Evolutionary conservation across 2,329 filamentous ascomycete genomes (phyloP).

Genomic region (Chaetoscypha palmicola): DNA sequence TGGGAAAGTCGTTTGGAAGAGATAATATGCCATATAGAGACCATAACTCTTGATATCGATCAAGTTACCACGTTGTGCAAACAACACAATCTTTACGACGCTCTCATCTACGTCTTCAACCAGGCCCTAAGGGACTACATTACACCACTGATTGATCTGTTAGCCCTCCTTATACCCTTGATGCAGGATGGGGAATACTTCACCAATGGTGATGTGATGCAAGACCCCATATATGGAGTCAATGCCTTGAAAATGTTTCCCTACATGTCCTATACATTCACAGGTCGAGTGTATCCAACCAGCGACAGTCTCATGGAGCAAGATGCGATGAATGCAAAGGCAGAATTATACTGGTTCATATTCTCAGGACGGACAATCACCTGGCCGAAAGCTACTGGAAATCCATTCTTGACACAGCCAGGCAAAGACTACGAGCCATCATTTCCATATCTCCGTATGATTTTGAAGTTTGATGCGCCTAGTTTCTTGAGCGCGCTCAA

Average conservation of each 20-base stretch:
- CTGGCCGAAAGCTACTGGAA: slow-evolving; percentile 63
- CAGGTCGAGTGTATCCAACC: slow-evolving; percentile 84
- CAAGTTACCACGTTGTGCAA: slow-evolving; percentile 88
- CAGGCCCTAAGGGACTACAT: slow-evolving; percentile 83
- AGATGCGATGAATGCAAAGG: slow-evolving; percentile 71
- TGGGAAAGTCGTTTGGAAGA: slow-evolving; percentile 79
- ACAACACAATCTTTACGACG: slow-evolving; percentile 87
- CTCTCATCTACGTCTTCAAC: slow-evolving; percentile 95
- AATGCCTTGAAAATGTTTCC: slow-evolving; percentile 89
- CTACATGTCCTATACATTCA: slow-evolving; percentile 86
- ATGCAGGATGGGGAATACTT: slow-evolving; percentile 48
- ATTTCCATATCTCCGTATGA: slow-evolving; percentile 77
- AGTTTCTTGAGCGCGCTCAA: slow-evolving; percentile 94
- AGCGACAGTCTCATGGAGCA: slow-evolving; percentile 66
- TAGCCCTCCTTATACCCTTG: slow-evolving; percentile 58
- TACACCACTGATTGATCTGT: slow-evolving; percentile 78
- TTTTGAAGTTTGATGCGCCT: slow-evolving; percentile 81
- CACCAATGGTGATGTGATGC: slow-evolving; percentile 46
- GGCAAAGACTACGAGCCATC: slow-evolving; percentile 56
- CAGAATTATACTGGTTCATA: slow-evolving; percentile 84
- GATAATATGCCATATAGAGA: slow-evolving; percentile 89
- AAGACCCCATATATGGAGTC: slow-evolving; percentile 54
- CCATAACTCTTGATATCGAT: slow-evolving; percentile 85
- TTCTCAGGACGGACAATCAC: slow-evolving; percentile 75
- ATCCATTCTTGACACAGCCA: slow-evolving; percentile 54